A percentile compares a stretch with the other conserved stretches of the same genome.
phyloP scores from a whole-genome alignment of 2,329 filamentous ascomycete species.

The Cladosporium velox region DNA sequence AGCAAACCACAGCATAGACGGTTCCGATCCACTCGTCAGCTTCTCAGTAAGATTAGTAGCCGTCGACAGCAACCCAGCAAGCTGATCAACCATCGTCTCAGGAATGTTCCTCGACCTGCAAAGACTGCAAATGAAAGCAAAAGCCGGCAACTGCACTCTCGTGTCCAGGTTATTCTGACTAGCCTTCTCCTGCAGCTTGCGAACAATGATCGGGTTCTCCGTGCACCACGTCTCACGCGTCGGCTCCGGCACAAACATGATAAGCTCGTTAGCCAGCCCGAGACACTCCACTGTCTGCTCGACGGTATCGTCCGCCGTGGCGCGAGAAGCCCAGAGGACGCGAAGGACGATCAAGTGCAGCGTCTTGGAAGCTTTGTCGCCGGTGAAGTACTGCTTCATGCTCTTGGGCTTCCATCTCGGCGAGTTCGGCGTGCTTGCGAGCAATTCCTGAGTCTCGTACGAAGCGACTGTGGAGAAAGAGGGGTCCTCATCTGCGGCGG shows the following conservation, averaged over 20 bases:
- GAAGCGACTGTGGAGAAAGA: constrained; percentile 21
- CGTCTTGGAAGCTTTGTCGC: constrained; percentile 37
- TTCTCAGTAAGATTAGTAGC: constrained; percentile 1
- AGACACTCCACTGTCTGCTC: constrained; percentile 29
- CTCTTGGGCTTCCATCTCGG: constrained; percentile 34
- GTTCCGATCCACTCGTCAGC: background rate
- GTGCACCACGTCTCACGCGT: constrained; percentile 35
- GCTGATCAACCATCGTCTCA: constrained; percentile 9
- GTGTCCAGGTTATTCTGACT: constrained; percentile 27
- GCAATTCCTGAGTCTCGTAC: constrained; percentile 35
- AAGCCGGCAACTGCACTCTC: constrained; percentile 29
- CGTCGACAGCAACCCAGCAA: background rate
- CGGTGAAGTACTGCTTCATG: constrained; percentile 38
- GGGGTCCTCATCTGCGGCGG: constrained; percentile 27
- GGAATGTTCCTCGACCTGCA: constrained; percentile 12
- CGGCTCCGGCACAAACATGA: constrained; percentile 33
- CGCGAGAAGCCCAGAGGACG: constrained; percentile 32
- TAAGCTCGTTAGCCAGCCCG: constrained; percentile 33
- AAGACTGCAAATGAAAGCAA: constrained; percentile 28
- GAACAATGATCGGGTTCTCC: constrained; percentile 34
- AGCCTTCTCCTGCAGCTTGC: constrained; percentile 39
- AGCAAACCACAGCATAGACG: constrained; percentile 8
- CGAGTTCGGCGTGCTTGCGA: constrained; percentile 32
- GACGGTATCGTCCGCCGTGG: constrained; percentile 24
- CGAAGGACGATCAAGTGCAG: constrained; percentile 38